Percentiles rank a stretch among this genome's conserved stretches.
Conservation (phyloP, 2,329 filamentous ascomycete species). For the Xylaria sp. region DNA sequence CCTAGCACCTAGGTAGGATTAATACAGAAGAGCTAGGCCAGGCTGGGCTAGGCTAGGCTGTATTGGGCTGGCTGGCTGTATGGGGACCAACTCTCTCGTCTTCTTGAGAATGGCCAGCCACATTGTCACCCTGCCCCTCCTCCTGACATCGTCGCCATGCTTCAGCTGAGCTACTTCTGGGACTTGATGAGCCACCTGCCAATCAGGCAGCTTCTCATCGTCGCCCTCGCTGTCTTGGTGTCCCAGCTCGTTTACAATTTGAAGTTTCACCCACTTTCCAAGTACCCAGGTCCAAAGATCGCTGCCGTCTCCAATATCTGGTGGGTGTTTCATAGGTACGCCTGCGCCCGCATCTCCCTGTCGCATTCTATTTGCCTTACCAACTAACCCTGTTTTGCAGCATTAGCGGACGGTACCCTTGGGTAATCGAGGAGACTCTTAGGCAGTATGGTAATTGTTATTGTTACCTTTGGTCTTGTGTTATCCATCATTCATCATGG, state of each 20-base stretch:
- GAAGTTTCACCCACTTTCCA: constrained; percentile 29
- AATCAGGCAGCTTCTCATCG: constrained; percentile 3
- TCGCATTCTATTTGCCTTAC: constrained; percentile 4
- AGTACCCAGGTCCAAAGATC: constrained; percentile 27
- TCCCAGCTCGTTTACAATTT: constrained; percentile 23
- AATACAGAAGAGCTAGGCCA: too few relatives aligned
- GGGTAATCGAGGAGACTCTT: constrained; percentile 23
- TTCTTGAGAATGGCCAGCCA: too few relatives aligned
- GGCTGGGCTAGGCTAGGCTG: too few relatives aligned
- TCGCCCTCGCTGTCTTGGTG: constrained; percentile 4
- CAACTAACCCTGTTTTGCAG: constrained; percentile 12
- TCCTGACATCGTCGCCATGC: constrained; percentile 13
- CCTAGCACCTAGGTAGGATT: too few relatives aligned
- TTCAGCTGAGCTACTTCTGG: not conserved
- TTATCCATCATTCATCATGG: not conserved
- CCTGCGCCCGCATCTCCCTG: not conserved
- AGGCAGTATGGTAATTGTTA: constrained; percentile 24
- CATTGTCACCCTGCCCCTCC: too few relatives aligned
- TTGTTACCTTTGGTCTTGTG: not conserved
- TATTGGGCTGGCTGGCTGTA: too few relatives aligned
- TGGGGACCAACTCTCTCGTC: too few relatives aligned
- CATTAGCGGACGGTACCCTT: constrained; percentile 24
- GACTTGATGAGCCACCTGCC: constrained; percentile 10
- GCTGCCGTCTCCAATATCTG: constrained; percentile 26
- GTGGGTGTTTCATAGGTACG: constrained; percentile 23